Evolutionary conservation across 768 basidiomycete species (phyloP).

Genomic region (Kwoniella europaea): DNA sequence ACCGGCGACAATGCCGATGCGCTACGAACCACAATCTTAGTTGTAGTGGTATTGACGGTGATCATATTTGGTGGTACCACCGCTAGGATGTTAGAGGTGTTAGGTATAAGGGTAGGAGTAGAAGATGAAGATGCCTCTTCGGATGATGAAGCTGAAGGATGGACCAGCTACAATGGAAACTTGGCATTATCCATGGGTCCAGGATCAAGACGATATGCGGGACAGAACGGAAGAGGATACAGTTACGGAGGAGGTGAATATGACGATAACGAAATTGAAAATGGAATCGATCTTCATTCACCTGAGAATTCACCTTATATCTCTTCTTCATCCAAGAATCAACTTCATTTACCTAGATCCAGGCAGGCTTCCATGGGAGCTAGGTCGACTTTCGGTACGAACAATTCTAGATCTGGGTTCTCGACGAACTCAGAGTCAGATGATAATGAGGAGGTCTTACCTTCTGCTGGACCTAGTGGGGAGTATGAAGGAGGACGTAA

Average conservation of each 20-base stretch:
- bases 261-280: slow-evolving; percentile 41
- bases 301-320: slow-evolving; percentile 48
- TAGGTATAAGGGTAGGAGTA: slow-evolving; percentile 94
- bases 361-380: slow-evolving; percentile 14
- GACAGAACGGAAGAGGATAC: slow-evolving; percentile 44
- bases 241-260: slow-evolving; percentile 45
- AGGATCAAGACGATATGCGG: slow-evolving; percentile 47
- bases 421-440: slow-evolving; percentile 50
- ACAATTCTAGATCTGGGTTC: slow-evolving; percentile 46
- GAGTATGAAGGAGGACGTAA: slow-evolving; percentile 26
- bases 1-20: slow-evolving; percentile 90
- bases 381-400: slow-evolving; percentile 21
- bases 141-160: slow-evolving; percentile 60
- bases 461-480: slow-evolving; percentile 19
- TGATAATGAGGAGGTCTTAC: slow-evolving; percentile 48
- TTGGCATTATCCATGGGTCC: slow-evolving; percentile 49
- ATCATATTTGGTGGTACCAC: slow-evolving; percentile 97
- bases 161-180: slow-evolving; percentile 48
- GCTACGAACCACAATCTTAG: slow-evolving; percentile 87
- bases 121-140: slow-evolving; percentile 81
- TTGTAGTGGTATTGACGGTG: slow-evolving; percentile 93
- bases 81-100: slow-evolving; percentile 90
- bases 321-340: slow-evolving; percentile 3
- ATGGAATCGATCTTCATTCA: slow-evolving; percentile 33
- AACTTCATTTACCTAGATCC: slow-evolving; percentile 22